These are phyloP conservation scores for Leishmania braziliensis DNA, from an alignment of 208 protist species.

Conservation along the genomic window DNA sequence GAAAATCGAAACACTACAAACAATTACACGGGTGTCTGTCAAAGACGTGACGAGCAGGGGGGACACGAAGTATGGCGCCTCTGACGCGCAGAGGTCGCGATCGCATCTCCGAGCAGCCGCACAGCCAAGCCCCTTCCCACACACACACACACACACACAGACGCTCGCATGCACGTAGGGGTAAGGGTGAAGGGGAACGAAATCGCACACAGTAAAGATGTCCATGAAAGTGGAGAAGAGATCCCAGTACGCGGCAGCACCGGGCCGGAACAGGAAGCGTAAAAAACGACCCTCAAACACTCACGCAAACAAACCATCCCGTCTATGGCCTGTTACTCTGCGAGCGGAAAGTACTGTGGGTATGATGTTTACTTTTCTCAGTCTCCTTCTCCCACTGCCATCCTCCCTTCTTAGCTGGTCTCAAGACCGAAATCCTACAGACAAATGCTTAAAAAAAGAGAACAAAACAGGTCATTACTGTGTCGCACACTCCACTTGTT, in stretches of 20 bases:
- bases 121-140: neutral
- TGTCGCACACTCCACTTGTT: conserved; percentile 70
- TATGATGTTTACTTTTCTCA: neutral
- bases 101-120: neutral
- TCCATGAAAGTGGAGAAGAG: neutral
- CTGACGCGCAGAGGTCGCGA: neutral
- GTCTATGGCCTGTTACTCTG: neutral
- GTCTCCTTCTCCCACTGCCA: neutral
- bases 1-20: neutral
- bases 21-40: neutral
- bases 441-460: neutral
- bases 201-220: neutral
- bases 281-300: neutral
- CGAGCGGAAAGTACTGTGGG: neutral
- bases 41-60: neutral
- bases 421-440: neutral
- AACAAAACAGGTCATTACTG: conserved; percentile 41
- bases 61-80: neutral
- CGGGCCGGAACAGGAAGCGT: no score
- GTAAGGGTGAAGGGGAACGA: conserved; percentile 2
- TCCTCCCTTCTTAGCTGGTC: neutral
- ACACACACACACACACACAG: neutral
- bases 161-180: no score
- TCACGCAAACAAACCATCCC: neutral
- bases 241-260: neutral